Conservation (phyloP, 169 alveolate species). For the Condylostoma magnum region DNA sequence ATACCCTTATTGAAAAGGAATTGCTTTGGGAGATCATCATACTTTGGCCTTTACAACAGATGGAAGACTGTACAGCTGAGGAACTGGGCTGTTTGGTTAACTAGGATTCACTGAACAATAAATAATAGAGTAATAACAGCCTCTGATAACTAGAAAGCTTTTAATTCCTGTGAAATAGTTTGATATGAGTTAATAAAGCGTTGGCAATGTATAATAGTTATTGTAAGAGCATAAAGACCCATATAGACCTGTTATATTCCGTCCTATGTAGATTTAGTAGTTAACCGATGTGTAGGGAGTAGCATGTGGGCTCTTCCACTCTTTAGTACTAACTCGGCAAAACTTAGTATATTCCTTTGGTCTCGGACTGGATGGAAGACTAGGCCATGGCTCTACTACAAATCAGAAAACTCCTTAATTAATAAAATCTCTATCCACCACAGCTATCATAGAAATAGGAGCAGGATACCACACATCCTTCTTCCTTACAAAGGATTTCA, state of each 20-base stretch:
- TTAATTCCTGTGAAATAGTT: too few relatives aligned
- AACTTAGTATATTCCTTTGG: slow-evolving; percentile 13
- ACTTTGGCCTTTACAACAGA: slow-evolving; percentile 11
- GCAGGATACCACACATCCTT: slow-evolving; percentile 28
- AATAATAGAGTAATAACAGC: neutral
- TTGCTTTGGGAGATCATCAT: slow-evolving; percentile 19
- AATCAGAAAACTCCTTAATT: neutral
- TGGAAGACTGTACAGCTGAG: slow-evolving; percentile 31
- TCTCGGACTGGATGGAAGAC: slow-evolving; percentile 24
- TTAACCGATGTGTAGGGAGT: neutral
- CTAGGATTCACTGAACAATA: slow-evolving; percentile 3
- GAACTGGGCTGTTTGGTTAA: slow-evolving; percentile 30
- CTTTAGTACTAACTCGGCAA: slow-evolving; percentile 5
- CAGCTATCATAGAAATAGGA: neutral
- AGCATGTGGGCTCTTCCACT: slow-evolving; percentile 26
- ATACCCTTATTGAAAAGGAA: slow-evolving; percentile 25
- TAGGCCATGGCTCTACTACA: neutral
- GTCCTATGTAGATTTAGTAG: neutral
- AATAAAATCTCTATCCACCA: neutral
- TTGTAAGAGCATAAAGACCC: neutral
- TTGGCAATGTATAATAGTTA: neutral
- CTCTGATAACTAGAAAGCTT: neutral
- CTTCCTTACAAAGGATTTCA: neutral
- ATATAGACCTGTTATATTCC: neutral
- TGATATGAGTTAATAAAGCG: too few relatives aligned